Evolutionary conservation across 129 eudicot genomes (phyloP), one percentile per base, ranked within the genome.

Genomic region (Artemisia tridentata): DNA sequence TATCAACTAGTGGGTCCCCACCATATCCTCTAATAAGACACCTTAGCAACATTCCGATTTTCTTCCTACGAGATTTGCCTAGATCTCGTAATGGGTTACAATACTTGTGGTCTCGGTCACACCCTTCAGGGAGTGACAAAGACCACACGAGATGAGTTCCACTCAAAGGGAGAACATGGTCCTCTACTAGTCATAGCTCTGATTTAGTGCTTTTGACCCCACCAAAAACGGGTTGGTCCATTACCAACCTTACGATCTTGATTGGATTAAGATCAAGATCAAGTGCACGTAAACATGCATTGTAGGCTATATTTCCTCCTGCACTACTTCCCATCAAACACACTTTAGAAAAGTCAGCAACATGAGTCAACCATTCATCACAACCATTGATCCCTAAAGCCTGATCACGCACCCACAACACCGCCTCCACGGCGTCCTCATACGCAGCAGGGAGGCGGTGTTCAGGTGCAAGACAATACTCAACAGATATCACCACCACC

Each of bases 401-500:
- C 69, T 91, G 93, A 10, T 84, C 80, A 9, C 74, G 81, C 20
- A 75, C 75, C 98, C 98, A 92, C 27, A 34, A 38, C 45, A 38
- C 7, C 45, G 1, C 45, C 45, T 6, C 45, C 45, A 7, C 1
- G 8, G 10, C 45, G 1, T 38, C 45, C 1, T 38, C 45, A 38
- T 38, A 38, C 45, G 45, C 45, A 0, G 45, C 45, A 38, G 45
- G 45, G 45, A 38, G 45, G 2, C 45, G 45, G 45, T 38, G 69
- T 68, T 92, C 96, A 9, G 98, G 98, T 5, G 95, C 96, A 0
- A 92, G 83, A n/a, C 96, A 88, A 66, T 88, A 92, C 67, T 92
- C 91, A 13, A 92, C 91, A 20, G 98, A 86, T 45, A 86, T 72
- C 29, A 92, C 50, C 5, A 92, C 5, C 3, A 95, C 88, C 0